Conservation (phyloP, 495 filamentous ascomycete genomes). For the Penicillium bovifimosum region DNA sequence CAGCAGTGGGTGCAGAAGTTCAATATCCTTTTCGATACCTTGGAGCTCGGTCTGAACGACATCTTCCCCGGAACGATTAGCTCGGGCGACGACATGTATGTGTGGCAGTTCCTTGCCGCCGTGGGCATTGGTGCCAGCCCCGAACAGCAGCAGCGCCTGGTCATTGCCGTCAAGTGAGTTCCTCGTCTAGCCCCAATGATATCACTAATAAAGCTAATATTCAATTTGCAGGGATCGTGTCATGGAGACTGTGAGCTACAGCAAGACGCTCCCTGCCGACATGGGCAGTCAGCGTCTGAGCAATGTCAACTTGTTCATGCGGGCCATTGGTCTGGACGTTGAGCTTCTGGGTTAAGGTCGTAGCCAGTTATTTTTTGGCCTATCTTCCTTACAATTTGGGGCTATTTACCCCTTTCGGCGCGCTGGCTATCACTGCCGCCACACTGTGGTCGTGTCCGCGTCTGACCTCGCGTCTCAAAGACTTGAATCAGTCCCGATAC, state of each 20-base stretch:
- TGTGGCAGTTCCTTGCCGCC: slow-evolving; percentile 96
- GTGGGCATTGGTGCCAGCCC: slow-evolving; percentile 87
- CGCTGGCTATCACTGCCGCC: not conserved
- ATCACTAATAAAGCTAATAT: slow-evolving; percentile 12
- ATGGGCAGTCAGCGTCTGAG: slow-evolving; percentile 73
- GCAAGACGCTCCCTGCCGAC: slow-evolving; percentile 81
- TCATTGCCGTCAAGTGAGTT: slow-evolving; percentile 84
- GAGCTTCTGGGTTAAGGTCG: slow-evolving; percentile 69
- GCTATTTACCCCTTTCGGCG: not conserved
- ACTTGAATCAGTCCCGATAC: not conserved
- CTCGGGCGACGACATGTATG: slow-evolving; percentile 82
- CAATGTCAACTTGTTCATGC: slow-evolving; percentile 97
- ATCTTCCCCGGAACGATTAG: slow-evolving; percentile 84
- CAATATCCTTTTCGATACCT: slow-evolving; percentile 75
- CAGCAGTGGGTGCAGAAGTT: slow-evolving; percentile 79
- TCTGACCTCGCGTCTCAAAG: not conserved
- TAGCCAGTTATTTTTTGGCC: not conserved
- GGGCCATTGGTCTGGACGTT: slow-evolving; percentile 94
- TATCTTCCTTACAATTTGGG: not conserved
- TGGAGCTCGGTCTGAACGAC: slow-evolving; percentile 74
- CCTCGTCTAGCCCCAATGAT: not conserved
- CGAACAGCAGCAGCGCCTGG: slow-evolving; percentile 88
- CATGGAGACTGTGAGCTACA: slow-evolving; percentile 86
- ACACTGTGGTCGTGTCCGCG: not conserved
- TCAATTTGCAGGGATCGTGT: slow-evolving; percentile 65